phyloP scores from a whole-genome alignment of 2,329 filamentous ascomycete species.

The Calonectria pauciramosa region DNA sequence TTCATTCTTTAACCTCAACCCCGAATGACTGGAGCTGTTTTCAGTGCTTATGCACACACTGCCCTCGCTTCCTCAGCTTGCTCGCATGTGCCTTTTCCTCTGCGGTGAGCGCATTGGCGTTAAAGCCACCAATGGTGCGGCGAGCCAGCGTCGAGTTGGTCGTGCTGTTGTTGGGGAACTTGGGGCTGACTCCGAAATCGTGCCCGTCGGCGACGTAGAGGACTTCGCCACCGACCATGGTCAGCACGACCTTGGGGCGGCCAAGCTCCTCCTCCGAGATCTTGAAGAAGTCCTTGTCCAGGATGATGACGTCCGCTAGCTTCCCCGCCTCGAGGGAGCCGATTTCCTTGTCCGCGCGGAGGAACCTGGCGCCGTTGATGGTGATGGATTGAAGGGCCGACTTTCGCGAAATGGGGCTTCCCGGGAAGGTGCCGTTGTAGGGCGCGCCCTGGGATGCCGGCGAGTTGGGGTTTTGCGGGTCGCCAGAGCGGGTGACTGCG shows the following conservation, averaged over 20 bases:
- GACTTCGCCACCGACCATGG: conserved; percentile 39
- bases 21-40: neutral
- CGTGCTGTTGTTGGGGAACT: conserved; percentile 31
- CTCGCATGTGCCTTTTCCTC: neutral
- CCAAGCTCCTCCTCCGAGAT: conserved; percentile 34
- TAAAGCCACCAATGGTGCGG: conserved; percentile 17
- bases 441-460: conserved; percentile 30
- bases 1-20: neutral
- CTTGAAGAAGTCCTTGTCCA: conserved; percentile 36
- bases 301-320: conserved; percentile 36
- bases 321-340: conserved; percentile 40
- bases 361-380: conserved; percentile 28
- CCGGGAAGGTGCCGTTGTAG: conserved; percentile 29
- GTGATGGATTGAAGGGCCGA: conserved; percentile 29
- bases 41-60: conserved; percentile 13
- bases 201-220: conserved; percentile 34
- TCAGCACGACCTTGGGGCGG: conserved; percentile 36
- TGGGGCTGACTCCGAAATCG: conserved; percentile 29
- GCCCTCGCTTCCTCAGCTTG: conserved; percentile 11
- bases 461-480: conserved; percentile 36
- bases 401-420: conserved; percentile 23
- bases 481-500: conserved; percentile 34
- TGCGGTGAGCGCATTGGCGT: neutral
- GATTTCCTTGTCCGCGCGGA: conserved; percentile 31
- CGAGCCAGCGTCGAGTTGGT: neutral